Evolutionary conservation across 495 filamentous ascomycete genomes (phyloP), one percentile per base, ranked within the genome.

Genomic region (Aspergillus sclerotioniger): DNA sequence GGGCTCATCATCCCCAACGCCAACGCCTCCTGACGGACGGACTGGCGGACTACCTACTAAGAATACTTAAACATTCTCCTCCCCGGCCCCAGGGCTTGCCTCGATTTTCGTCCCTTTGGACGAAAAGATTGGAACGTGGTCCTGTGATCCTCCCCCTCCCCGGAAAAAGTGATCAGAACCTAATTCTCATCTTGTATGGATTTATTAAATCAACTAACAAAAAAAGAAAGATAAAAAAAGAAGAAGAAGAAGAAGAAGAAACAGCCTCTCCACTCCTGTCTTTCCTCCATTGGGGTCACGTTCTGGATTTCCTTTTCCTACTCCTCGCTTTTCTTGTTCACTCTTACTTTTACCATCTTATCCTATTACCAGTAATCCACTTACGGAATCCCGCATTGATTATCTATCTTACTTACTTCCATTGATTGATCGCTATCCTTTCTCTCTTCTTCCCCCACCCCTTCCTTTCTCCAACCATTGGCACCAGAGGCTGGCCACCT

Each of bases 261-360:
- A 53, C 53, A 37, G 47, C 21, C 58, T 71, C 70, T 72, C 71
- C 65, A 66, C 71, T 70, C 66, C 51, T 63, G 33, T 39, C 47
- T 43, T 15, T 35, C 48, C 17, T 44, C 37, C n/a, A n/a, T n/a
- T n/a, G n/a, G 16, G 21, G 21, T 56, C 53, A 56, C 53, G 52
- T 33, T 60, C 28, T 21, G 13, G 13, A 29, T 37, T 13, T 51
- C 52, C 17, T 33, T 50, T 35, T 16, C 28, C 46, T 25, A 6
- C 25, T 37, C 37, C 13, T 44, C 45, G 29, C 35, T 59, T 43
- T 44, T 25, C 25, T 25, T 25, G 25, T 25, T 25, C 25, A 25
- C 25, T 25, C 25, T 25, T 25, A 5, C 25, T 25, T 2, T 25
- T 5, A 5, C 25, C 2, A 25, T 25, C 25, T 25, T 25, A 5